Conservation (phyloP, 768 basidiomycete genomes). For the Tephrocybe sp. region DNA sequence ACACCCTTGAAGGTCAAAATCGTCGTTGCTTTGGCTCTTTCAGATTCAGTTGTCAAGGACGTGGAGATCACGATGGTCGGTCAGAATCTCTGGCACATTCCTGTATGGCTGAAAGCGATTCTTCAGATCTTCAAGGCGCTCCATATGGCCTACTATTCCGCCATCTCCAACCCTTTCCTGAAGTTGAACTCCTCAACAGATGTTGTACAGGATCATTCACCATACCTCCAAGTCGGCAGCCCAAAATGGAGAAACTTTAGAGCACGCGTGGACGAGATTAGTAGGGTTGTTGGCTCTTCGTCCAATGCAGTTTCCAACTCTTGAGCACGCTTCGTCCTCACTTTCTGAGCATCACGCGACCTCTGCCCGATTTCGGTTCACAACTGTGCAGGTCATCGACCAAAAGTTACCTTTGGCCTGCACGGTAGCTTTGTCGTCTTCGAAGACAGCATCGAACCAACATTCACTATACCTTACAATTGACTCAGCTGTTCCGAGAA, state of each 20-base stretch:
- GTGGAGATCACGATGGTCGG: constrained; percentile 74
- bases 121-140: constrained; percentile 82
- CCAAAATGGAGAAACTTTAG: constrained; percentile 71
- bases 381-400: constrained; percentile 22
- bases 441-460: constrained; percentile 47
- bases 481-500: constrained; percentile 78
- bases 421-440: constrained; percentile 12
- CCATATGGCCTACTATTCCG: constrained; percentile 83
- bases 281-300: constrained; percentile 51
- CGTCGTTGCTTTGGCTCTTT: constrained; percentile 73
- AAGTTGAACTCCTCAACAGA: constrained; percentile 56
- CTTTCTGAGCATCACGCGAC: not conserved
- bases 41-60: constrained; percentile 81
- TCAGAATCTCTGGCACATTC: constrained; percentile 2
- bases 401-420: constrained; percentile 18
- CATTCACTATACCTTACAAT: constrained; percentile 61
- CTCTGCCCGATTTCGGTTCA: constrained; percentile 18
- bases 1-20: constrained; percentile 89
- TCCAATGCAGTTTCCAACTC: constrained; percentile 22
- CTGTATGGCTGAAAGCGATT: not conserved
- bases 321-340: constrained; percentile 5
- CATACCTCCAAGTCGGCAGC: constrained; percentile 59
- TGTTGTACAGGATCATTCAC: constrained; percentile 47
- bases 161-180: constrained; percentile 86
- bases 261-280: constrained; percentile 73